These are phyloP conservation scores for Porogramme epimiltina DNA, from an alignment of 1,284 basidiomycete genomes.

Conservation along the genomic window DNA sequence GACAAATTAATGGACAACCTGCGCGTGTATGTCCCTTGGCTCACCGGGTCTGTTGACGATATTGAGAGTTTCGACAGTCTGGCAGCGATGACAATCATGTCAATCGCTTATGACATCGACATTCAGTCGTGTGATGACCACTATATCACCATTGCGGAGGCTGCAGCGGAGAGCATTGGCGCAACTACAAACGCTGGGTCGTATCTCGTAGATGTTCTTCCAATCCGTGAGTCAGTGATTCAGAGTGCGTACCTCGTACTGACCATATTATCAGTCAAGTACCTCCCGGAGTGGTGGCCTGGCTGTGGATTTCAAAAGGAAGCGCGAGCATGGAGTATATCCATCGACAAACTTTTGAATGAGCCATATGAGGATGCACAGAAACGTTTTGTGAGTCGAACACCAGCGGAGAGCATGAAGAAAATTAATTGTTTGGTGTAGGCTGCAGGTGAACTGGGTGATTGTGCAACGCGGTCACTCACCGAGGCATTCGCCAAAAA, in stretches of 20 bases:
- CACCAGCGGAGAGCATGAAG: background rate
- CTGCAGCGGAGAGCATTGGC: slow-evolving; percentile 19
- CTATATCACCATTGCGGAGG: slow-evolving; percentile 27
- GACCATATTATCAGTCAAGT: slow-evolving; percentile 6
- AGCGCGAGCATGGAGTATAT: slow-evolving; percentile 18
- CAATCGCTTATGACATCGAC: slow-evolving; percentile 30
- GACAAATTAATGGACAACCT: slow-evolving; percentile 26
- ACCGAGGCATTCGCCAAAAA: slow-evolving; percentile 10
- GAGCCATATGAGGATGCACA: slow-evolving; percentile 20
- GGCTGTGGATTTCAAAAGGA: slow-evolving; percentile 29
- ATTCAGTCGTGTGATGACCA: slow-evolving; percentile 26
- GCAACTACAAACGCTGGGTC: slow-evolving; percentile 21
- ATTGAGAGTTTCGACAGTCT: slow-evolving; percentile 16
- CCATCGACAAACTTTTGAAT: slow-evolving; percentile 16
- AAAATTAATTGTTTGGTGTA: background rate
- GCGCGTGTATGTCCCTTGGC: slow-evolving; percentile 27
- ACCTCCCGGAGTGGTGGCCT: slow-evolving; percentile 31
- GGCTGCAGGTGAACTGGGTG: slow-evolving; percentile 4
- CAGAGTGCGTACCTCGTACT: background rate
- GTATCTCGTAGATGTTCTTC: slow-evolving; percentile 27
- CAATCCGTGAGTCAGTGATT: slow-evolving; percentile 20
- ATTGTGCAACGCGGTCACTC: slow-evolving; percentile 11
- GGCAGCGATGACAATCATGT: slow-evolving; percentile 27
- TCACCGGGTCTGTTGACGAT: background rate
- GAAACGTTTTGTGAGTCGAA: slow-evolving; percentile 16